Evolutionary conservation across 2,329 filamentous ascomycete species (phyloP).

Genomic region (Nothopassalora personata): DNA sequence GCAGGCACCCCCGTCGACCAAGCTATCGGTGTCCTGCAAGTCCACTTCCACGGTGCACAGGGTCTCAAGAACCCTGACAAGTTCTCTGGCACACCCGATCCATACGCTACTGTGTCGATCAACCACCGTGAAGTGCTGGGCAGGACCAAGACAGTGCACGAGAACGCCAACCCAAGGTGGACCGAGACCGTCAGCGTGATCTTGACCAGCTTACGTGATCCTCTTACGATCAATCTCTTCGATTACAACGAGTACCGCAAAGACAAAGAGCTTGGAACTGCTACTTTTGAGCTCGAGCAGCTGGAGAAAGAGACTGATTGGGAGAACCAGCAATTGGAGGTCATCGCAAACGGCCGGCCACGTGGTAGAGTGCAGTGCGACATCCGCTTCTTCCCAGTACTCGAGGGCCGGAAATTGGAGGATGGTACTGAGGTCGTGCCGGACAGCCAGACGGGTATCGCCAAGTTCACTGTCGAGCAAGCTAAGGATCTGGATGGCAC

Average conservation of each 20-base stretch:
- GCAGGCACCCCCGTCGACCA: slow-evolving; percentile 90
- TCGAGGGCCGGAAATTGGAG: slow-evolving; percentile 64
- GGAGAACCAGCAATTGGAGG: slow-evolving; percentile 79
- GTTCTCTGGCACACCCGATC: slow-evolving; percentile 85
- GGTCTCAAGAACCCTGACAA: slow-evolving; percentile 94
- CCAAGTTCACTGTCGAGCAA: slow-evolving; percentile 88
- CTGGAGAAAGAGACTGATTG: slow-evolving; percentile 71
- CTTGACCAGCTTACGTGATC: slow-evolving; percentile 82
- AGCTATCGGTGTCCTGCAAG: slow-evolving; percentile 85
- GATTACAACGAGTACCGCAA: slow-evolving; percentile 96
- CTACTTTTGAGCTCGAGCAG: slow-evolving; percentile 78
- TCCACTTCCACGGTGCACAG: slow-evolving; percentile 85
- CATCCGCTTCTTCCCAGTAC: slow-evolving; percentile 89
- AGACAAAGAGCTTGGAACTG: slow-evolving; percentile 87
- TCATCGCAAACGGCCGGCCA: slow-evolving; percentile 76
- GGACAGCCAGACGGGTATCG: slow-evolving; percentile 88
- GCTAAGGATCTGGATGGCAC: slow-evolving; percentile 91
- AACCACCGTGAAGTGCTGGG: slow-evolving; percentile 78
- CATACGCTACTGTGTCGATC: slow-evolving; percentile 78
- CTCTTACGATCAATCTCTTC: slow-evolving; percentile 75
- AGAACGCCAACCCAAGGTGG: slow-evolving; percentile 85
- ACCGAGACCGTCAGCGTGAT: slow-evolving; percentile 96
- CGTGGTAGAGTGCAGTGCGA: slow-evolving; percentile 77
- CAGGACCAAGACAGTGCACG: slow-evolving; percentile 79
- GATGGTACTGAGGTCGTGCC: slow-evolving; percentile 81